A percentile compares a stretch with the other conserved stretches of the same genome.
Conservation (phyloP, 2,329 filamentous ascomycete genomes). For the Emmonsiellopsis sp. region DNA sequence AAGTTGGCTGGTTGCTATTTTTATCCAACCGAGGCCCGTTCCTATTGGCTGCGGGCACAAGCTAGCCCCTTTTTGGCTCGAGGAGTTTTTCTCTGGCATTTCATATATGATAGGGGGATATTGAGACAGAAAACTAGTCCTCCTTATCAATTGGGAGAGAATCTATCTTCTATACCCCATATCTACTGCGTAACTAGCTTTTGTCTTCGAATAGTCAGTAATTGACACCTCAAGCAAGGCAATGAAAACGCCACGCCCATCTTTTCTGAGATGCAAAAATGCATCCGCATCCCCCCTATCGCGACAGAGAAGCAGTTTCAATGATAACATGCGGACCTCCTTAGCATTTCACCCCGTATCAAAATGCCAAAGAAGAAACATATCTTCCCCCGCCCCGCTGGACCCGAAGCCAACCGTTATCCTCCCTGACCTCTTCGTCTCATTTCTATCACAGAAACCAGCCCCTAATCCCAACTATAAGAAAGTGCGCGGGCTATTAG, state of each 20-base stretch:
- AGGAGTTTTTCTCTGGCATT: not conserved
- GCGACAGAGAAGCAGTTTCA: too few species aligned
- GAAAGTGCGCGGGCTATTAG: conserved; percentile 8
- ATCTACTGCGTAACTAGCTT: too few species aligned
- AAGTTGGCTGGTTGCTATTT: not conserved
- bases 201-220: too few species aligned
- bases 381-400: not conserved
- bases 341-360: not conserved
- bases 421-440: conserved; percentile 21
- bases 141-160: too few species aligned
- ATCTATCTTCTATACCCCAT: too few species aligned
- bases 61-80: not conserved
- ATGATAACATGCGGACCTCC: not conserved
- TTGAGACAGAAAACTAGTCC: too few species aligned
- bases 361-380: not conserved
- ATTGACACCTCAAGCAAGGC: too few species aligned
- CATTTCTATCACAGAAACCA: conserved; percentile 18
- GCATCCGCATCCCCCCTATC: too few species aligned
- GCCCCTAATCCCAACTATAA: conserved; percentile 17
- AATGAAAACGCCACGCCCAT: too few species aligned
- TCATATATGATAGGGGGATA: not conserved
- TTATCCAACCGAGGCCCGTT: not conserved
- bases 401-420: not conserved
- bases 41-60: not conserved
- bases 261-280: too few species aligned